Evolutionary conservation across 257 asterid genomes (phyloP).

Genomic region (Scutellaria galericulata): DNA sequence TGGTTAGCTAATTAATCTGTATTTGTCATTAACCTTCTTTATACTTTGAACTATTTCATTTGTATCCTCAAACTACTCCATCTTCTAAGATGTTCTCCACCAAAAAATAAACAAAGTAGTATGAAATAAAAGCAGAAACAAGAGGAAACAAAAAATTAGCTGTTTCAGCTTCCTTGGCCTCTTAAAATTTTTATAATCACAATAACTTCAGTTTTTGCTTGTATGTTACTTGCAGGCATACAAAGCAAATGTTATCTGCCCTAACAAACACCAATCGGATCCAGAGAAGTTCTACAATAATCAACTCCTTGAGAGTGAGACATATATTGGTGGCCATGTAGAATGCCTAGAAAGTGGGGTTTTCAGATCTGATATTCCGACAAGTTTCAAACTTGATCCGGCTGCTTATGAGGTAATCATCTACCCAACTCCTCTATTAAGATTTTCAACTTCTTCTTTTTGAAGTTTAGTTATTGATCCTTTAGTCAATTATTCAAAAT

Average conservation of each 20-base stretch:
- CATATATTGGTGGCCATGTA: slow-evolving; percentile 98
- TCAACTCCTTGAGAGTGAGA: slow-evolving; percentile 94
- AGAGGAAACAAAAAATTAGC: slow-evolving; percentile 26
- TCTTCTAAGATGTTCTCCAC: slow-evolving; percentile 15
- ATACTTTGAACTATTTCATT: slow-evolving; percentile 26
- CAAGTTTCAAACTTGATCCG: slow-evolving; percentile 92
- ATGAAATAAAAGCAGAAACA: slow-evolving; percentile 24
- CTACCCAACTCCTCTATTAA: slow-evolving; percentile 22
- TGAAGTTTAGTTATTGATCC: not conserved
- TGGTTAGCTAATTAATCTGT: slow-evolving; percentile 21
- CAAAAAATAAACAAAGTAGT: not conserved
- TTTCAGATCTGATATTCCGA: slow-evolving; percentile 97
- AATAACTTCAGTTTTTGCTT: slow-evolving; percentile 34
- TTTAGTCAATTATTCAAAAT: too few relatives aligned
- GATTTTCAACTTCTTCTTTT: slow-evolving; percentile 26
- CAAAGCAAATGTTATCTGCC: slow-evolving; percentile 92
- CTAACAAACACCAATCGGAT: slow-evolving; percentile 97
- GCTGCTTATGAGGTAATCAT: slow-evolving; percentile 76
- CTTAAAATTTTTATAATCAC: slow-evolving; percentile 25
- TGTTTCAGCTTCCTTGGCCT: slow-evolving; percentile 28
- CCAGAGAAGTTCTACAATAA: slow-evolving; percentile 89
- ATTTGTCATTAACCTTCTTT: slow-evolving; percentile 20
- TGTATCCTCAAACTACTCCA: slow-evolving; percentile 21
- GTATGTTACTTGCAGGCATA: slow-evolving; percentile 76
- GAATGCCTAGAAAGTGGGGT: slow-evolving; percentile 99